Conservation (phyloP, 2,329 filamentous ascomycete genomes). For the Pestalotiopsis sp. region DNA sequence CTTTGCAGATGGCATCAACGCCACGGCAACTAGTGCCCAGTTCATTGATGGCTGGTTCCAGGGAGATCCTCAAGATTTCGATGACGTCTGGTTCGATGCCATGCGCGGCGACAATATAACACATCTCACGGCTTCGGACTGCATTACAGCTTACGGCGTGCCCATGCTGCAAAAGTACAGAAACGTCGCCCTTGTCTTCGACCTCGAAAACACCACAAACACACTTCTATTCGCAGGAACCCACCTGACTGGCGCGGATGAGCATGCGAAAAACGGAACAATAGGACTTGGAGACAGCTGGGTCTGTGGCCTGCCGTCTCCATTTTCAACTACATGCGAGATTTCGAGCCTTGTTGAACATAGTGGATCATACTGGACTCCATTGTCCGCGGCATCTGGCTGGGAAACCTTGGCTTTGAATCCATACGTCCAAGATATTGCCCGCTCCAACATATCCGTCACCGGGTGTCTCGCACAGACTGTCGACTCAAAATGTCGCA, state of each 20-base stretch:
- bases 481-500: background rate
- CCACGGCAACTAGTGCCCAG: background rate
- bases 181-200: slow-evolving; percentile 8
- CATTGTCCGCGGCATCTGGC: background rate
- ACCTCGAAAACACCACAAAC: slow-evolving; percentile 8
- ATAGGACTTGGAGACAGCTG: background rate
- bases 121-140: slow-evolving; percentile 5
- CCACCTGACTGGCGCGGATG: slow-evolving; percentile 2
- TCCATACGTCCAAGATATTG: slow-evolving; percentile 4
- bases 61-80: background rate
- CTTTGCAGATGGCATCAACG: background rate
- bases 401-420: slow-evolving; percentile 1
- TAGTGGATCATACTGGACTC: slow-evolving; percentile 7
- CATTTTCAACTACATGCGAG: background rate
- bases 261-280: background rate
- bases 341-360: background rate
- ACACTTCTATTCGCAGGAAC: slow-evolving; percentile 9
- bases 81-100: background rate
- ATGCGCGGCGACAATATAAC: background rate
- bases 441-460: slow-evolving; percentile 5
- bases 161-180: background rate
- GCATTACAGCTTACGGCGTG: slow-evolving; percentile 9
- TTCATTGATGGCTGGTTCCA: background rate
- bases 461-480: slow-evolving; percentile 8
- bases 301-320: slow-evolving; percentile 12